Evolutionary conservation across 164 flowering plant genomes (phyloP).

Genomic region (Hamamelis virginiana): DNA sequence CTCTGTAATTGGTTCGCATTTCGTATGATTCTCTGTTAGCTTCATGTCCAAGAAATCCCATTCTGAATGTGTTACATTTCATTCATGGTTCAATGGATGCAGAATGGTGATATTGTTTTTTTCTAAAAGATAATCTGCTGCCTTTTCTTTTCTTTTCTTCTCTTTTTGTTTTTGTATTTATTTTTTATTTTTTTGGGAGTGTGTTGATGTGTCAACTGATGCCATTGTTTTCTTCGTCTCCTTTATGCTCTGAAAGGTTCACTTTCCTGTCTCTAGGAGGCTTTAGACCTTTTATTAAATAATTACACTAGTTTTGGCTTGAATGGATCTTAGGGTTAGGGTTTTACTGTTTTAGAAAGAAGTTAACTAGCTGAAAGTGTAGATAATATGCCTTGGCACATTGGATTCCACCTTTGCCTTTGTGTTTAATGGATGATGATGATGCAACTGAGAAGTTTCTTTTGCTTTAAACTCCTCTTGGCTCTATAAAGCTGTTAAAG

Average conservation of each 20-base stretch:
- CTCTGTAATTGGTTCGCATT: neutral
- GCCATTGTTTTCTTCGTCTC: constrained; percentile 2
- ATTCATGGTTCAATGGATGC: too few species aligned
- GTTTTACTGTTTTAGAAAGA: neutral
- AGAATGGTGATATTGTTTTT: neutral
- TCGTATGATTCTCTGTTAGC: too few species aligned
- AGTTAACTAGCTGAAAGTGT: neutral
- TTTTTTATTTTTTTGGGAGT: neutral
- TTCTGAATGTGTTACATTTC: too few species aligned
- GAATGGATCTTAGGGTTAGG: neutral
- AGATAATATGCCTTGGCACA: neutral
- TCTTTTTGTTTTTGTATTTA: too few species aligned
- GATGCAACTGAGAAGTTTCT: neutral
- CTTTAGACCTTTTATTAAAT: neutral
- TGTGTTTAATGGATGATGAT: neutral
- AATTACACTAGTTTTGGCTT: neutral
- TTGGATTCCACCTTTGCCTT: constrained; percentile 4
- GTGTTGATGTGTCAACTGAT: neutral
- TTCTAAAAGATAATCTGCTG: neutral
- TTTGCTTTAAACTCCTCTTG: constrained; percentile 5
- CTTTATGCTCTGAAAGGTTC: constrained; percentile 4
- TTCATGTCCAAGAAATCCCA: constrained; percentile 1
- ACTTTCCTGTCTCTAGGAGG: neutral
- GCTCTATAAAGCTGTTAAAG: constrained; percentile 8
- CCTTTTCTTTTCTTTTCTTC: too few species aligned